phyloP scores from a whole-genome alignment of 2,329 filamentous ascomycete genomes.

The Coniochaeta sp. region DNA sequence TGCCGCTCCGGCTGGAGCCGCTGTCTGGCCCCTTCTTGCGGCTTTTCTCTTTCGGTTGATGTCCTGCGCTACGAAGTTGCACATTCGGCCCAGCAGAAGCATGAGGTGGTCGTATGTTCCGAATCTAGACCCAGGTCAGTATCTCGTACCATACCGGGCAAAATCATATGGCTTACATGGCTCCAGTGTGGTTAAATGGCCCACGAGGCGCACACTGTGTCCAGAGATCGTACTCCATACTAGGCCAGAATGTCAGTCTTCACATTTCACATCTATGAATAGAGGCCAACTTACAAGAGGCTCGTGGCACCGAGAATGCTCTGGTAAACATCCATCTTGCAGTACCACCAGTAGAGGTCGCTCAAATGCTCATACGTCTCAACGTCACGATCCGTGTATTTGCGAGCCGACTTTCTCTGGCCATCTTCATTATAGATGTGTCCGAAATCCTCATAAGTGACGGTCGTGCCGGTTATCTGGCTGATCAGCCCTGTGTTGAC shows the following conservation, averaged over 20 bases:
- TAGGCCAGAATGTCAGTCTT: constrained; percentile 27
- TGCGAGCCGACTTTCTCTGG: constrained; percentile 12
- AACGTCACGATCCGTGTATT: constrained; percentile 55
- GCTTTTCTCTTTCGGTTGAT: constrained; percentile 68
- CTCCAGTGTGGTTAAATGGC: constrained; percentile 67
- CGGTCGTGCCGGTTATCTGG: constrained; percentile 30
- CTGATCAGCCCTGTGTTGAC: constrained; percentile 35
- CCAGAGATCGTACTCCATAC: constrained; percentile 75
- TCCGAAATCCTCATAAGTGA: constrained; percentile 31
- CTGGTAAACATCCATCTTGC: constrained; percentile 89
- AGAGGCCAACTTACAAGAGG: constrained; percentile 61
- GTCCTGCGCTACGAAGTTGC: constrained; percentile 73
- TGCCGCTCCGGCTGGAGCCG: constrained; percentile 42
- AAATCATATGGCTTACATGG: constrained; percentile 44
- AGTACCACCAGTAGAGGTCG: constrained; percentile 94
- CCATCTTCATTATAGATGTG: constrained; percentile 13
- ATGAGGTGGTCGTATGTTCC: constrained; percentile 86
- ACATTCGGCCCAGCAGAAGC: constrained; percentile 71
- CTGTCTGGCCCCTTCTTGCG: constrained; percentile 36
- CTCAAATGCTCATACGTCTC: constrained; percentile 73
- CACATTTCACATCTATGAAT: neutral
- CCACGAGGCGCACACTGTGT: constrained; percentile 82
- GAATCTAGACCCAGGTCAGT: constrained; percentile 44
- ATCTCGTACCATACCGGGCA: no score
- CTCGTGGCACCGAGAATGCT: constrained; percentile 80